Evolutionary conservation across 1,139 yeast species (phyloP).

Genomic region (Debaryomyces fabryi): DNA sequence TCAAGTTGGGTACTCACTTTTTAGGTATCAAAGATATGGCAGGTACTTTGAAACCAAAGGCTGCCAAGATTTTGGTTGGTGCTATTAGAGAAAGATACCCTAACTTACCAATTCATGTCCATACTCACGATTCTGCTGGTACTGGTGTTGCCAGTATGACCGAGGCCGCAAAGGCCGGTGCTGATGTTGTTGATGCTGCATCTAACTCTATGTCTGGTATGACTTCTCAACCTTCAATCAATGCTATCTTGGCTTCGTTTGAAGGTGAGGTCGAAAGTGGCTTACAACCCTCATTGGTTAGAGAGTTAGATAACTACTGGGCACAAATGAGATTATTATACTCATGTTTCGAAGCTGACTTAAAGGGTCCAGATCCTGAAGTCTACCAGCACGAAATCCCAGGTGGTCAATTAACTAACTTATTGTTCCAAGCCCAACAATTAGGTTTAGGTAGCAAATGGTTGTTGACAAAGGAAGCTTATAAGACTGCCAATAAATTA

Average conservation of each 20-base stretch:
- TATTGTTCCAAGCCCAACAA: conserved; percentile 98
- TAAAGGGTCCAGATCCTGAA: conserved; percentile 99
- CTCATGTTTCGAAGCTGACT: conserved; percentile 96
- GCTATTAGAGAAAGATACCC: conserved; percentile 87
- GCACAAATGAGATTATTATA: conserved; percentile 96
- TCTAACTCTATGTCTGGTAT: conserved; percentile 97
- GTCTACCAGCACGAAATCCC: conserved; percentile 98
- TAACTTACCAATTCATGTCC: conserved; percentile 94
- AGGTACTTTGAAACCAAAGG: conserved; percentile 95
- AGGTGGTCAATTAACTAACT: conserved; percentile 97
- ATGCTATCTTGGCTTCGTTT: conserved; percentile 88
- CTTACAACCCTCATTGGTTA: conserved; percentile 63
- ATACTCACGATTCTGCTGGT: conserved; percentile 99
- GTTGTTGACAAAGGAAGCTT: conserved; percentile 93
- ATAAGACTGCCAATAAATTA: conserved; percentile 83
- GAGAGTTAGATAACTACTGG: conserved; percentile 94
- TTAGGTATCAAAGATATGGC: conserved; percentile 99
- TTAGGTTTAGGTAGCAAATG: conserved; percentile 96
- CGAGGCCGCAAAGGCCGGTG: conserved; percentile 94
- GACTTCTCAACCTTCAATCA: conserved; percentile 97
- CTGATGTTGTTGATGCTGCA: conserved; percentile 97
- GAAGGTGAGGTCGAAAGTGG: conserved; percentile 87
- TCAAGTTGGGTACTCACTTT: conserved; percentile 92
- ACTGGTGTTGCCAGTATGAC: conserved; percentile 98
- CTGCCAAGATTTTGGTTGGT: conserved; percentile 80